Percentiles rank a stretch among this genome's conserved stretches.
Conservation (phyloP, 78 protist species). For the Dictyostelium purpureum region DNA sequence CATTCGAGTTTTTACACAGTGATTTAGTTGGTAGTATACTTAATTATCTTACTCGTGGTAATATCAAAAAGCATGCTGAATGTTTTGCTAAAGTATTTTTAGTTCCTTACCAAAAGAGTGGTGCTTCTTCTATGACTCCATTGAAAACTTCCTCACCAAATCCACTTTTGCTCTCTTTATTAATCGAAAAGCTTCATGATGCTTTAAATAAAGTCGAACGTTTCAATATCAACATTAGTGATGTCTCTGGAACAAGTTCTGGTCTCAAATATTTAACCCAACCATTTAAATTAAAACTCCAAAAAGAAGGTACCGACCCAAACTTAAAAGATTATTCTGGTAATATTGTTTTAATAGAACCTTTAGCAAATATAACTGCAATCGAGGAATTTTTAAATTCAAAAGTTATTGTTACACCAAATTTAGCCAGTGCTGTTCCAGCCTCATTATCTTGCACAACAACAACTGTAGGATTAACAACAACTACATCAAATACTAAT, state of each 20-base stretch:
- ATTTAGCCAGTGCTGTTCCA: too few species aligned
- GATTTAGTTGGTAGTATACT: conserved; percentile 56
- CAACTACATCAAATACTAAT: background rate
- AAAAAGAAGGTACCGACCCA: conserved; percentile 22
- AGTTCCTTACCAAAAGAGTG: conserved; percentile 2
- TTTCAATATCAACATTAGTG: conserved; percentile 64
- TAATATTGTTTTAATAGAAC: conserved; percentile 85
- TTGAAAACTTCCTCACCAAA: conserved; percentile 11
- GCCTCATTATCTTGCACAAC: too few species aligned
- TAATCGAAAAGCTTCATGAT: conserved; percentile 72
- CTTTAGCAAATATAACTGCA: conserved; percentile 83
- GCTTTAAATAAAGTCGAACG: conserved; percentile 70
- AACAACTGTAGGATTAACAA: background rate
- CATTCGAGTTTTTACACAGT: conserved; percentile 77
- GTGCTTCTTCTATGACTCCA: background rate
- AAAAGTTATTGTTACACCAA: conserved; percentile 42
- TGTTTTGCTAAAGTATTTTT: conserved; percentile 64
- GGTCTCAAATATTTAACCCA: conserved; percentile 80
- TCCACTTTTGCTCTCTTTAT: conserved; percentile 23
- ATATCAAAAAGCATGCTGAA: conserved; percentile 47
- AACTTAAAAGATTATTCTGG: conserved; percentile 40
- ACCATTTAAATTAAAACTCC: conserved; percentile 78
- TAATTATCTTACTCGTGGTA: conserved; percentile 56
- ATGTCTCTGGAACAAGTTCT: conserved; percentile 63
- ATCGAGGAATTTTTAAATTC: conserved; percentile 85